Conservation (phyloP, 768 basidiomycete species). For the Boletus subcaerulescens region DNA sequence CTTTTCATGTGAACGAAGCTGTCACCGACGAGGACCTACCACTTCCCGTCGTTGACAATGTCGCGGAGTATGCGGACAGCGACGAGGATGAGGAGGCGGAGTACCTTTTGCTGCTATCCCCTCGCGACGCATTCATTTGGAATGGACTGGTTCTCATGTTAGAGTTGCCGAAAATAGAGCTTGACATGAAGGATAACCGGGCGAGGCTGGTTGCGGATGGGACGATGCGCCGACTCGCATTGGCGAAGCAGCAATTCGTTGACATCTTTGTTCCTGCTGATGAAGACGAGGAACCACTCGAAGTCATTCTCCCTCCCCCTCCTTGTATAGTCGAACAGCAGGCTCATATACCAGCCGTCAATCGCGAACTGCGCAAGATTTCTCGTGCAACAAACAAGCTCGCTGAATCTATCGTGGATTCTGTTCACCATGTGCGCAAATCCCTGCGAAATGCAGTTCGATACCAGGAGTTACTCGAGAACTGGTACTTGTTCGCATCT, state of each 20-base stretch:
- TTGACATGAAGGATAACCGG: constrained; percentile 83
- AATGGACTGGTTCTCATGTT: constrained; percentile 83
- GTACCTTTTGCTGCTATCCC: constrained; percentile 86
- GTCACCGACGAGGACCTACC: constrained; percentile 46
- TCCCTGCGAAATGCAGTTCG: constrained; percentile 58
- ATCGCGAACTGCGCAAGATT: constrained; percentile 87
- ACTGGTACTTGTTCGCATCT: constrained; percentile 96
- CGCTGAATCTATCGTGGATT: constrained; percentile 90
- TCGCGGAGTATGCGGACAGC: constrained; percentile 40
- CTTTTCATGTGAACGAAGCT: constrained; percentile 74
- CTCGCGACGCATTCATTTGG: constrained; percentile 86
- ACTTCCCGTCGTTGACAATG: constrained; percentile 40
- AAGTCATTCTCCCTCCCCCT: constrained; percentile 39
- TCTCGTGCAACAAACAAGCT: constrained; percentile 84
- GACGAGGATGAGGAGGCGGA: constrained; percentile 58
- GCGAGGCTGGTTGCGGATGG: constrained; percentile 92
- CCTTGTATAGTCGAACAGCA: constrained; percentile 72
- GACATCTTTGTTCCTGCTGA: constrained; percentile 62
- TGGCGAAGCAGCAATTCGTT: constrained; percentile 75
- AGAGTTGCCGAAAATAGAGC: constrained; percentile 69
- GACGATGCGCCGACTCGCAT: constrained; percentile 65
- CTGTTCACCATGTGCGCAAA: constrained; percentile 80
- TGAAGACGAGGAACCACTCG: constrained; percentile 56
- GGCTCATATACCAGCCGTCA: constrained; percentile 88
- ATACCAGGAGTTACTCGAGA: constrained; percentile 84